These are phyloP conservation scores for Plicaturopsis crispa DNA, from an alignment of 768 basidiomycete genomes.

Conservation along the genomic window DNA sequence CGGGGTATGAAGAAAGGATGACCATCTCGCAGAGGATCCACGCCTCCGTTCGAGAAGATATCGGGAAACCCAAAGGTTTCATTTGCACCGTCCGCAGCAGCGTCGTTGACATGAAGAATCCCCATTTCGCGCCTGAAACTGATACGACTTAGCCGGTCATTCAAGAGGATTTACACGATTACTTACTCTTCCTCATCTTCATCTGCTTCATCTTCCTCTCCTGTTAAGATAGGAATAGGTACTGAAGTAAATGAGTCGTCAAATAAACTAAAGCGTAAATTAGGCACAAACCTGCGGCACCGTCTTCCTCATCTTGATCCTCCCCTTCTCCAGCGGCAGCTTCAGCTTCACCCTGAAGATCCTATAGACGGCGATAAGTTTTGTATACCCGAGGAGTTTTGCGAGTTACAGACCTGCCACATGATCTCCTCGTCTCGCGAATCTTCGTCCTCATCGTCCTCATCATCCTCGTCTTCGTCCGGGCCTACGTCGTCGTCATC, in stretches of 20 bases:
- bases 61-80: slow-evolving; percentile 51
- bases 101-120: slow-evolving; percentile 26
- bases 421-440: slow-evolving; percentile 45
- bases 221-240: slow-evolving; percentile 38
- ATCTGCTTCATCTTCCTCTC: slow-evolving; percentile 55
- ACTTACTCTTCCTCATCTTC: slow-evolving; percentile 61
- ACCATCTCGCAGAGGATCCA: slow-evolving; percentile 34
- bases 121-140: slow-evolving; percentile 35
- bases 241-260: slow-evolving; percentile 45
- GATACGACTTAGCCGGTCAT: neutral
- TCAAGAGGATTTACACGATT: slow-evolving; percentile 4
- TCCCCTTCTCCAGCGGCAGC: slow-evolving; percentile 39
- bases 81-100: slow-evolving; percentile 27
- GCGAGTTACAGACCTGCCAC: slow-evolving; percentile 40
- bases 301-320: slow-evolving; percentile 55
- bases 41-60: slow-evolving; percentile 38
- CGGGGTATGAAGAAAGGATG: slow-evolving; percentile 40
- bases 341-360: slow-evolving; percentile 40
- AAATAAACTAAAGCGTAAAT: slow-evolving; percentile 7
- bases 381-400: too few species aligned
- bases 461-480: slow-evolving; percentile 41
- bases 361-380: slow-evolving; percentile 32
- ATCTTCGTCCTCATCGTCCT: slow-evolving; percentile 41
- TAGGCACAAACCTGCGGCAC: slow-evolving; percentile 36
- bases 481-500: slow-evolving; percentile 44